Evolutionary conservation across 1,284 basidiomycete species (phyloP).

Genomic region (Ceratobasidium sp.): DNA sequence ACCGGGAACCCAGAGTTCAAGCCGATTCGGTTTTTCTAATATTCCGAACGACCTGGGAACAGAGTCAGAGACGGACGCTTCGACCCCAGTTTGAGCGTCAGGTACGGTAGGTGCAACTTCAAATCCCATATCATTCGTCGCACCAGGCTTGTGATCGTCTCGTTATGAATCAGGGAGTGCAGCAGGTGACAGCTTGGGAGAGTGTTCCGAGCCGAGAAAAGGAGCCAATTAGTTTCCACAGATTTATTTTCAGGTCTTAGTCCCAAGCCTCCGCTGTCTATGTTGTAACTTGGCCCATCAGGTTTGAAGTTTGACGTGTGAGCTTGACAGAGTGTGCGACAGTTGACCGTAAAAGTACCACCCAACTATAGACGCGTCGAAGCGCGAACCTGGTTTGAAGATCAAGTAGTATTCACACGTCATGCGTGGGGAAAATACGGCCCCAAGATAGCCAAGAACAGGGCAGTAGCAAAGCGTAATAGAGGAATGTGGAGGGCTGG

Average conservation of each 20-base stretch:
- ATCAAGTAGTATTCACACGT: not conserved
- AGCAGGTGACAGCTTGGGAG: conserved; percentile 19
- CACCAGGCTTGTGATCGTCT: conserved; percentile 26
- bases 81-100: too few relatives aligned
- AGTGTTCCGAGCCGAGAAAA: conserved; percentile 17
- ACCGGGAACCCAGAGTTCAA: conserved; percentile 32
- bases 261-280: conserved; percentile 22
- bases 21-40: conserved; percentile 5
- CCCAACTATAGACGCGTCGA: not conserved
- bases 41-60: not conserved
- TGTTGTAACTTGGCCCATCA: conserved; percentile 17
- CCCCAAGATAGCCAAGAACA: not conserved
- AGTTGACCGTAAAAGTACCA: not conserved
- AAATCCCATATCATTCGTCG: conserved; percentile 22
- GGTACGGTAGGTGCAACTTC: conserved; percentile 5
- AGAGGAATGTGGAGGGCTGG: conserved; percentile 35
- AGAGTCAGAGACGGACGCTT: too few relatives aligned
- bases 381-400: not conserved
- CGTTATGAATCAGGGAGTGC: conserved; percentile 13
- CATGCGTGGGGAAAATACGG: conserved; percentile 15
- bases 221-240: conserved; percentile 34
- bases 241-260: conserved; percentile 18
- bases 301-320: conserved; percentile 13
- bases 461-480: conserved; percentile 22
- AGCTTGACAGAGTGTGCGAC: not conserved